A percentile compares a stretch with the other conserved stretches of the same genome.
phyloP scores from a whole-genome alignment of 2,329 filamentous ascomycete genomes.

The Tolypocladium album region DNA sequence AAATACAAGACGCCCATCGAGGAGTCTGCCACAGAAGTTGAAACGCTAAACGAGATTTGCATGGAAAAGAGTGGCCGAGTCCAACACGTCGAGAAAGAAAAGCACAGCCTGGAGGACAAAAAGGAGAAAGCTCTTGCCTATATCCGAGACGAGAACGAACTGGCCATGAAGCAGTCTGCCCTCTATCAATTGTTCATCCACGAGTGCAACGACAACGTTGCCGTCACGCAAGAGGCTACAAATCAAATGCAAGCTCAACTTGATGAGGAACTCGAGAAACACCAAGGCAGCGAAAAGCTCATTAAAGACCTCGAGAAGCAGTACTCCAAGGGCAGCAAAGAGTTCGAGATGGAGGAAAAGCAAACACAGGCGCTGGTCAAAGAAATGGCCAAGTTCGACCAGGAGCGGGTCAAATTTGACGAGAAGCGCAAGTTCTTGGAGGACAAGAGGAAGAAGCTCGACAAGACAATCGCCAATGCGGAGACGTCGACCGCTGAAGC shows the following conservation, averaged over 20 bases:
- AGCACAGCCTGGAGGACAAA: conserved; percentile 84
- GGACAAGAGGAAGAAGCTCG: conserved; percentile 88
- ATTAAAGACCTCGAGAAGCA: conserved; percentile 84
- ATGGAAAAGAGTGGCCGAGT: conserved; percentile 91
- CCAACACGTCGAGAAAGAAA: conserved; percentile 97
- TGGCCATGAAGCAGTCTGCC: conserved; percentile 78
- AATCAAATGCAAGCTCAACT: conserved; percentile 82
- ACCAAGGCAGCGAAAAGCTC: conserved; percentile 77
- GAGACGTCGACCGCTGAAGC: conserved; percentile 66
- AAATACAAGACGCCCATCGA: conserved; percentile 98
- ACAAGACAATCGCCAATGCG: conserved; percentile 73
- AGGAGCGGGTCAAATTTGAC: conserved; percentile 93
- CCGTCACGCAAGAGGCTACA: conserved; percentile 82
- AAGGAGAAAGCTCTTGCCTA: conserved; percentile 89
- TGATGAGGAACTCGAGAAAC: conserved; percentile 80
- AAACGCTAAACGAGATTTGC: conserved; percentile 88
- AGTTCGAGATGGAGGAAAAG: conserved; percentile 75
- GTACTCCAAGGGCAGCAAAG: conserved; percentile 72
- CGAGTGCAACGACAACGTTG: conserved; percentile 80
- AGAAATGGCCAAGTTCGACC: conserved; percentile 86
- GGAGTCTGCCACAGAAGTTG: conserved; percentile 81
- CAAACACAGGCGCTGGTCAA: conserved; percentile 69
- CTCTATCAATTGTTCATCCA: conserved; percentile 87
- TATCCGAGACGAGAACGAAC: conserved; percentile 86
- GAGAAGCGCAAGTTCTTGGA: conserved; percentile 93